Base-by-base conservation (phyloP, 2,329 filamentous ascomycete species). In the Pochonia chlamydosporia region DNA sequence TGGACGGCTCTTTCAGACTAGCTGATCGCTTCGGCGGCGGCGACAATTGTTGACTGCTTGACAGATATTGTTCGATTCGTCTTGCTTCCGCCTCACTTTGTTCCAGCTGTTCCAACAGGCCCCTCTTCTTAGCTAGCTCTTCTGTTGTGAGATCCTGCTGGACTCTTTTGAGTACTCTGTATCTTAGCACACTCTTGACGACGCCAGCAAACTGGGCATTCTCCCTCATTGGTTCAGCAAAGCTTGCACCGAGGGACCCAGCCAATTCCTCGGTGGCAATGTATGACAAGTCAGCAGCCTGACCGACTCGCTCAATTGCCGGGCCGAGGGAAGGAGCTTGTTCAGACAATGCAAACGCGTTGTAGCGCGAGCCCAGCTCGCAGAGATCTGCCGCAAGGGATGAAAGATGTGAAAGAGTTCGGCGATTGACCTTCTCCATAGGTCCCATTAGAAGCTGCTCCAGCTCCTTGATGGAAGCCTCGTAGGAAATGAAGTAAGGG, bases 131-230 rank as follows among this genome's bases (percentile, higher is more conserved):
- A 47, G 85, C 79, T 10, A 99, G 74, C 59, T 99, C 91, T 49
- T 99, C 93, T 39, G 85, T 85, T 2, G 93, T 97, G 84, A 97
- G 92, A 62, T 99, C 93, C 65, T 97, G 90, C 63, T 99, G 93
- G 45, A 99, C 89, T 40, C 93, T 81, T 72, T 99, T 99, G 52
- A 96, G 72, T 3, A 97, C 85, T 14, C 93, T 78, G 63, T 96
- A 99, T 54, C 88, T 82, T 46, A 99, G 72, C 28, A 99, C 92
- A 54, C 76, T 87, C 36, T 91, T 82, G 3, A 99, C 93, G 1
- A 99, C 89, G 10, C 93, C 89, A 1, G 93, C 93, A 64, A 99
- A 99, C 61, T 99, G 93, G 11, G 93, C 91, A 59, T 90, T 95
- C 69, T 99, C 93, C 47, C 95, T 82, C 89, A 99, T 96, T 1